Evolutionary conservation across 257 asterid species (phyloP).

Genomic region (Plantago elongata): DNA sequence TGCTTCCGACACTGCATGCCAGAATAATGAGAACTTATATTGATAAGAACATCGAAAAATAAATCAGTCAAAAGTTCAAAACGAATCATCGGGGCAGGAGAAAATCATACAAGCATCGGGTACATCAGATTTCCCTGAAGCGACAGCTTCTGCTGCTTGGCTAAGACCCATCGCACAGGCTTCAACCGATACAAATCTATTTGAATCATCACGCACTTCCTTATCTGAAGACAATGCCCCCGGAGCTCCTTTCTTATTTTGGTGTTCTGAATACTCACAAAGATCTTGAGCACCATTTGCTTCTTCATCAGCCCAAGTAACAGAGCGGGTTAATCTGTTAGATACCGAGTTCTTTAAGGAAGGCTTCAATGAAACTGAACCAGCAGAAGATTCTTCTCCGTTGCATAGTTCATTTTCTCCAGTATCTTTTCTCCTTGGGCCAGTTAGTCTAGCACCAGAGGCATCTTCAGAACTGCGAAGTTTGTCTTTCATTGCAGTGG

Average conservation of each 20-base stretch:
- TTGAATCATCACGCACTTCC: conserved; percentile 35
- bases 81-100: conserved; percentile 1
- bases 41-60: conserved; percentile 19
- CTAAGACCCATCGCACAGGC: conserved; percentile 83
- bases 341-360: conserved; percentile 62
- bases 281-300: conserved; percentile 34
- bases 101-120: conserved; percentile 63
- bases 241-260: conserved; percentile 26
- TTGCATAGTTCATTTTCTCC: conserved; percentile 17
- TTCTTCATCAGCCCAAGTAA: conserved; percentile 83
- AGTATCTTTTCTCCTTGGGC: conserved; percentile 5
- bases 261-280: conserved; percentile 33
- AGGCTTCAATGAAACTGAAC: conserved; percentile 40
- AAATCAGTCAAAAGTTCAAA: conserved; percentile 1
- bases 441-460: conserved; percentile 28
- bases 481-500: conserved; percentile 23
- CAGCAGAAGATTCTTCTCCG: conserved; percentile 29
- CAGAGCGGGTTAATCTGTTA: conserved; percentile 45
- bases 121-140: conserved; percentile 53
- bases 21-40: conserved; percentile 24
- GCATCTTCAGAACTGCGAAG: conserved; percentile 26
- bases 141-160: conserved; percentile 82
- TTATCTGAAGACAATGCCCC: conserved; percentile 24
- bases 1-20: conserved; percentile 63
- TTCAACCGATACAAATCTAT: conserved; percentile 71